These are phyloP conservation scores for Termitomyces sp. DNA, from an alignment of 768 basidiomycete genomes.

Conservation along the genomic window DNA sequence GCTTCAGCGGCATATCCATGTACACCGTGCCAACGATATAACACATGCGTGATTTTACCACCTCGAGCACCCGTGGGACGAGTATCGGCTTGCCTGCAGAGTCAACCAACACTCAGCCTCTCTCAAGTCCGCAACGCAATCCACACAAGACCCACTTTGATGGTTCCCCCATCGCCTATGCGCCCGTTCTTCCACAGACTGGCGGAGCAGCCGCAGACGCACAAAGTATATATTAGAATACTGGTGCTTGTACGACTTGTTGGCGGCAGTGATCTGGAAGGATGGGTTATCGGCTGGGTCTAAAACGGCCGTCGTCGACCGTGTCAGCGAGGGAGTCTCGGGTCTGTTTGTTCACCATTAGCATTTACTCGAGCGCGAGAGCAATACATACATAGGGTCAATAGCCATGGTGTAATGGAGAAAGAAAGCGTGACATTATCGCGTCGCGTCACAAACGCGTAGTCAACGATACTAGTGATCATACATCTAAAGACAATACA, in stretches of 20 bases:
- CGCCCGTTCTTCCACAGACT: constrained; percentile 36
- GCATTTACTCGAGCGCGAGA: background rate
- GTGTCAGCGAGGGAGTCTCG: constrained; percentile 19
- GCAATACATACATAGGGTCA: constrained; percentile 9
- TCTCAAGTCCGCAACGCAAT: background rate
- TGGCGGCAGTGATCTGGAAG: constrained; percentile 35
- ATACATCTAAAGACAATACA: background rate
- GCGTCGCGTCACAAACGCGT: constrained; percentile 11
- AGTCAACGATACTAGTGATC: too few species aligned
- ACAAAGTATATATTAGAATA: constrained; percentile 56
- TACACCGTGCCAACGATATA: constrained; percentile 95
- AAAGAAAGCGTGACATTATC: constrained; percentile 4
- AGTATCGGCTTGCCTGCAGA: constrained; percentile 57
- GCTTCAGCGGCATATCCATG: constrained; percentile 98
- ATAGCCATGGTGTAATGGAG: background rate
- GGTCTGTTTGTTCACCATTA: constrained; percentile 14
- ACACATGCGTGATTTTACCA: constrained; percentile 79
- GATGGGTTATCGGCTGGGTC: constrained; percentile 35
- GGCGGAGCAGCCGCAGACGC: constrained; percentile 36
- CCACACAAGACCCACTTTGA: constrained; percentile 31
- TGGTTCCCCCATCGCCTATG: constrained; percentile 34
- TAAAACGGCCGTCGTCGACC: constrained; percentile 35
- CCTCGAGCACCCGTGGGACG: constrained; percentile 82
- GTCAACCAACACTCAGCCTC: too few species aligned
- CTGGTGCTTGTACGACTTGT: constrained; percentile 50